Percentiles rank a stretch among this genome's conserved stretches.
These are phyloP conservation scores for Colletotrichum neosansevieriae DNA, from an alignment of 2,329 filamentous ascomycete genomes.

Conservation along the genomic window DNA sequence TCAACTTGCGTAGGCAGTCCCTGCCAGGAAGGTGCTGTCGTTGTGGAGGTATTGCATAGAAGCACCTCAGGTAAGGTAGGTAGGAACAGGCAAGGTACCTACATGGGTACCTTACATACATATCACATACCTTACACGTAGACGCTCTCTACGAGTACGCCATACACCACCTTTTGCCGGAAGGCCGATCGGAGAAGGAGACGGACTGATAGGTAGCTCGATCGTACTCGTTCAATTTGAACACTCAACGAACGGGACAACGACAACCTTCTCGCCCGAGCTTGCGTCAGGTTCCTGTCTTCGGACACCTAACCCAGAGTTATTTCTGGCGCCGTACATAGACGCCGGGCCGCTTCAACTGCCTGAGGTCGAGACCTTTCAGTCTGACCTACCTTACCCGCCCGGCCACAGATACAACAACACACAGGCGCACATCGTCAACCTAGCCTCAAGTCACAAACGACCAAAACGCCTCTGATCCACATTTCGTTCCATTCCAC, in stretches of 20 bases:
- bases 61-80: no score
- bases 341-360: slow-evolving; percentile 15
- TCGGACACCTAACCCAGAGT: background rate
- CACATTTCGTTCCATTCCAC: slow-evolving; percentile 26
- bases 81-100: no score
- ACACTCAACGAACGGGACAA: background rate
- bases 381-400: background rate
- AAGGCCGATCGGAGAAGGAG: slow-evolving; percentile 9
- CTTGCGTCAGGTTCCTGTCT: slow-evolving; percentile 25
- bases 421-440: slow-evolving; percentile 21
- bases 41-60: no score
- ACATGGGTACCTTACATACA: no score
- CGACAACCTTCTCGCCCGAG: slow-evolving; percentile 15
- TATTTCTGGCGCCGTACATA: slow-evolving; percentile 8
- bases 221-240: slow-evolving; percentile 16
- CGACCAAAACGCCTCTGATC: slow-evolving; percentile 27
- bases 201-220: slow-evolving; percentile 10
- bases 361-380: no score
- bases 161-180: background rate
- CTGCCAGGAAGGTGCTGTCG: background rate
- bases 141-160: no score
- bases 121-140: background rate
- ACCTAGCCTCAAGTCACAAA: slow-evolving; percentile 3
- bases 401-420: slow-evolving; percentile 11
- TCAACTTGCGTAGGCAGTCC: slow-evolving; percentile 8